Evolutionary conservation across 2,329 filamentous ascomycete species (phyloP).

Genomic region (Aspergillus ruber): DNA sequence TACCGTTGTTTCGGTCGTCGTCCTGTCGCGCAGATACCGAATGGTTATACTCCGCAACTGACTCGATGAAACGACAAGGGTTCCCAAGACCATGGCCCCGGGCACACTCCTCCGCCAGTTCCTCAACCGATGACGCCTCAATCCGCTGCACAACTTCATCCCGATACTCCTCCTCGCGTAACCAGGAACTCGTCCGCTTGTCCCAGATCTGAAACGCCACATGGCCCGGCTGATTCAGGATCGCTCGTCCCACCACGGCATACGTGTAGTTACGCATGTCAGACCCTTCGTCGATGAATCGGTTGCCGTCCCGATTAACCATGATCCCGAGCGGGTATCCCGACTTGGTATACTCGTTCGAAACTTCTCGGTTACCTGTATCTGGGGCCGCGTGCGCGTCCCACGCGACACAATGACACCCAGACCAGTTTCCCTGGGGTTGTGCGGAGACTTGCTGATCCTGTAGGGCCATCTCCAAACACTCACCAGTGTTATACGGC

Average conservation of each 20-base stretch:
- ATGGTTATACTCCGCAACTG: constrained; percentile 51
- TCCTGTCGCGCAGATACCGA: constrained; percentile 45
- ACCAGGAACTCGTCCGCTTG: constrained; percentile 43
- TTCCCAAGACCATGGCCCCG: constrained; percentile 43
- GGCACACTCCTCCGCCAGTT: constrained; percentile 48
- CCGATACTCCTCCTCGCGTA: constrained; percentile 58
- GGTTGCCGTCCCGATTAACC: constrained; percentile 52
- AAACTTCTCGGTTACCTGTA: constrained; percentile 51
- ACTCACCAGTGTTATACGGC: constrained; percentile 58
- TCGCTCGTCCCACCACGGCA: constrained; percentile 57
- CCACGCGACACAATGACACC: constrained; percentile 61
- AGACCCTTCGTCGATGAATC: constrained; percentile 62
- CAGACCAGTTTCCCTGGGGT: constrained; percentile 54
- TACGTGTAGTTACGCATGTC: constrained; percentile 64
- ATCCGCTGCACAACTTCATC: constrained; percentile 52
- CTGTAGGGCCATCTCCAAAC: constrained; percentile 48
- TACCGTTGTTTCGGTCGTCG: constrained; percentile 34
- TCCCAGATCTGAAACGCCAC: constrained; percentile 63
- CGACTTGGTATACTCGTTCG: constrained; percentile 64
- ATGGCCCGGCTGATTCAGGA: constrained; percentile 53
- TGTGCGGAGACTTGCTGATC: constrained; percentile 47
- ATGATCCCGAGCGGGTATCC: constrained; percentile 63
- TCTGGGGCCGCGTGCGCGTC: constrained; percentile 54
- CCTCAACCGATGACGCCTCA: constrained; percentile 45
- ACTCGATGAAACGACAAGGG: constrained; percentile 44